Conservation (phyloP, 2,329 filamentous ascomycete genomes). For the Diaporthe ampelina region DNA sequence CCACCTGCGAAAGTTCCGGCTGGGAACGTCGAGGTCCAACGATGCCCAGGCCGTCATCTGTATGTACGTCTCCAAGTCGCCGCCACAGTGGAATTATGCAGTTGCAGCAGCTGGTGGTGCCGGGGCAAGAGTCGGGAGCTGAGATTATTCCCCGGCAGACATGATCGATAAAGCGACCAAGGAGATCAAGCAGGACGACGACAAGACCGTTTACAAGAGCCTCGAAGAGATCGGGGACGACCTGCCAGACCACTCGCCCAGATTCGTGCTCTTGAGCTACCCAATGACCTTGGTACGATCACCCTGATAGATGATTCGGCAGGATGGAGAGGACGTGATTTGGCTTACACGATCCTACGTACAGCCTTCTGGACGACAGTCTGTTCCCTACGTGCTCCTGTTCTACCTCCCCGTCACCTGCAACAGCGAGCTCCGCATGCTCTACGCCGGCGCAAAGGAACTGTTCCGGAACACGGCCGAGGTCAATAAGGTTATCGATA, state of each 20-base stretch:
- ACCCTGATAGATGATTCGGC: neutral
- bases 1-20: conserved; percentile 92
- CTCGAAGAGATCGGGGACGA: conserved; percentile 88
- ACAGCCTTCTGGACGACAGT: conserved; percentile 84
- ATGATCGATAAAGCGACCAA: conserved; percentile 93
- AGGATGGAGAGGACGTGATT: neutral
- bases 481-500: conserved; percentile 88
- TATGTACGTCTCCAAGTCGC: conserved; percentile 67
- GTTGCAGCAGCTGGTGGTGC: conserved; percentile 67
- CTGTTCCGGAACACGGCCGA: conserved; percentile 94
- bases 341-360: neutral
- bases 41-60: conserved; percentile 94
- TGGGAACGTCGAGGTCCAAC: conserved; percentile 88
- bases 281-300: conserved; percentile 82
- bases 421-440: conserved; percentile 89
- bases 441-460: conserved; percentile 96
- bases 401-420: conserved; percentile 96
- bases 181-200: conserved; percentile 88
- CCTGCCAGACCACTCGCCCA: conserved; percentile 90
- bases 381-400: conserved; percentile 93
- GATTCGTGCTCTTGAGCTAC: conserved; percentile 92
- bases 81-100: conserved; percentile 59
- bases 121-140: conserved; percentile 25
- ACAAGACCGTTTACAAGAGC: conserved; percentile 81
- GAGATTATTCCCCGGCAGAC: conserved; percentile 45